phyloP scores from a whole-genome alignment of 1,284 basidiomycete genomes.

The Malassezia dermatis region DNA sequence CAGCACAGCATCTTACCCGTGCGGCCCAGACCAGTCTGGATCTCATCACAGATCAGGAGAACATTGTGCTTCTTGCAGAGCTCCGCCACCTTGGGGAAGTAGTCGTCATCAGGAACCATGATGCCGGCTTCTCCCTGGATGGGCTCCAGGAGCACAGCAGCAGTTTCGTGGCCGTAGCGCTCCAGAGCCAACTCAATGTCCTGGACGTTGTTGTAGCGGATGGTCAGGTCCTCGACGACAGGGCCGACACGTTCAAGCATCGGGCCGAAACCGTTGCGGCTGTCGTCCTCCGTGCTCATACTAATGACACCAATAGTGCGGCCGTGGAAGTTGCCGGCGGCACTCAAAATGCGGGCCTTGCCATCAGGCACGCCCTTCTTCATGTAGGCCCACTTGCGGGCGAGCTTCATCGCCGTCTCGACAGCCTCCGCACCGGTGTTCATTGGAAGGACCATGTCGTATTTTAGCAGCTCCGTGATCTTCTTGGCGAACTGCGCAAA shows the following conservation, averaged over 20 bases:
- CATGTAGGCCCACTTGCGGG: conserved; percentile 47
- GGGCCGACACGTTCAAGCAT: conserved; percentile 80
- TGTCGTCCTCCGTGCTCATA: conserved; percentile 94
- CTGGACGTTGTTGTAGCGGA: conserved; percentile 49
- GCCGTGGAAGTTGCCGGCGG: conserved; percentile 88
- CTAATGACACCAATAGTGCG: conserved; percentile 78
- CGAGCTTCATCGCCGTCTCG: conserved; percentile 54
- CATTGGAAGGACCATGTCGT: conserved; percentile 88
- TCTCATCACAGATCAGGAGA: conserved; percentile 90
- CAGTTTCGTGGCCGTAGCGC: conserved; percentile 69
- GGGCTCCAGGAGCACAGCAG: conserved; percentile 89
- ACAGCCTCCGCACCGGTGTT: conserved; percentile 98
- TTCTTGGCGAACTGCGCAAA: conserved; percentile 81
- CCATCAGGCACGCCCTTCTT: conserved; percentile 72
- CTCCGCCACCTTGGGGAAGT: conserved; percentile 64
- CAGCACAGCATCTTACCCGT: conserved; percentile 54
- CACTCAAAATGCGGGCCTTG: conserved; percentile 77
- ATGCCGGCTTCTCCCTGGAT: conserved; percentile 98
- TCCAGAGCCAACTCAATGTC: conserved; percentile 75
- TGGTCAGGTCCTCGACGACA: conserved; percentile 33
- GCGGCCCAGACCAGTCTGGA: conserved; percentile 61
- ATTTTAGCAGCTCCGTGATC: conserved; percentile 60
- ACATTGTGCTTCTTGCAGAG: conserved; percentile 91
- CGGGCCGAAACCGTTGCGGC: conserved; percentile 76
- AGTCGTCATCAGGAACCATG: conserved; percentile 80